A percentile compares a stretch with the other conserved stretches of the same genome.
Evolutionary conservation across 148 eudicot genomes (phyloP).

Genomic region (Arctostaphylos glauca): DNA sequence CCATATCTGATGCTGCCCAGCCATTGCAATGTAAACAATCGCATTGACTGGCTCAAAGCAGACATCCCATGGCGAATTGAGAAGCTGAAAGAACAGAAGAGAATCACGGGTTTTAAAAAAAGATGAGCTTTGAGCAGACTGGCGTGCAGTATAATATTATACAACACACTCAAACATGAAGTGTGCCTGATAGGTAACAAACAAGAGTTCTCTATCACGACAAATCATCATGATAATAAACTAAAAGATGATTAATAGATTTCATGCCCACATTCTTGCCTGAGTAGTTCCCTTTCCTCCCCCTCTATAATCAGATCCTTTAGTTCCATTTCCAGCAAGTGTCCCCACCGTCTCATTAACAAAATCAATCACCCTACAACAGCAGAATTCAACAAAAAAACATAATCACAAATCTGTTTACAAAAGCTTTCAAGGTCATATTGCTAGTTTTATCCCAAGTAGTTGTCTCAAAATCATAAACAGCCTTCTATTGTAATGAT

Average conservation of each 20-base stretch:
- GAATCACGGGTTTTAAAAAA: background rate
- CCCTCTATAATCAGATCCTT: conserved; percentile 92
- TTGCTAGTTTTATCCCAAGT: background rate
- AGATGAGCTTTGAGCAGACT: background rate
- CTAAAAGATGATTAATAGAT: background rate
- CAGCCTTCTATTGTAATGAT: background rate
- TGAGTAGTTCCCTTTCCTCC: conserved; percentile 77
- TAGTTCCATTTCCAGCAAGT: conserved; percentile 93
- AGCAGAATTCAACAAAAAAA: conserved; percentile 17
- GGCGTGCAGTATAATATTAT: background rate
- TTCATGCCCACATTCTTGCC: conserved; percentile 46
- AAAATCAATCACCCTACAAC: conserved; percentile 85
- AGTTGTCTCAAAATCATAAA: background rate
- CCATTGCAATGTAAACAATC: conserved; percentile 89
- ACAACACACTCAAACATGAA: background rate
- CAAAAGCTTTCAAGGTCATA: background rate
- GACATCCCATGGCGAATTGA: conserved; percentile 99
- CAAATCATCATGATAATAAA: background rate
- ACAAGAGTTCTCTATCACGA: background rate
- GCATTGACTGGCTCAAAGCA: conserved; percentile 70
- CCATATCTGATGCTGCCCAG: conserved; percentile 99
- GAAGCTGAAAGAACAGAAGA: conserved; percentile 57
- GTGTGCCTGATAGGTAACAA: background rate
- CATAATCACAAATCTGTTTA: background rate
- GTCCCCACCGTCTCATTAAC: conserved; percentile 80